Evolutionary conservation across 2,329 filamentous ascomycete genomes (phyloP).

Genomic region (Uncinocarpus reesii): DNA sequence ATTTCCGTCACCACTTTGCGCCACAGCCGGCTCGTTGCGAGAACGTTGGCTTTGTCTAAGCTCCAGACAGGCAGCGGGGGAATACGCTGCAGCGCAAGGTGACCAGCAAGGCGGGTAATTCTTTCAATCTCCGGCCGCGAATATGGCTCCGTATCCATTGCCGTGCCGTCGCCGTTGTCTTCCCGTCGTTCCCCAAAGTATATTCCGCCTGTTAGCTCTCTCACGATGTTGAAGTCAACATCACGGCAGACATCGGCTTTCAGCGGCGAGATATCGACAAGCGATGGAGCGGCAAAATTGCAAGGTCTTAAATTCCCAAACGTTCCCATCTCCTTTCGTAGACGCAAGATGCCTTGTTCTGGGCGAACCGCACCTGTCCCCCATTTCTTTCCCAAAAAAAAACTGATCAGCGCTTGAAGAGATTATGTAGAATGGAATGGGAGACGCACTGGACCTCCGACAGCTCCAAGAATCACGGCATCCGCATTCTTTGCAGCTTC

Average conservation of each 20-base stretch:
- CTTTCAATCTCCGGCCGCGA: slow-evolving; percentile 76
- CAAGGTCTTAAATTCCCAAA: slow-evolving; percentile 95
- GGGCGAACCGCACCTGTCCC: slow-evolving; percentile 78
- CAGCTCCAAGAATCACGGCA: slow-evolving; percentile 83
- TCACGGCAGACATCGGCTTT: slow-evolving; percentile 76
- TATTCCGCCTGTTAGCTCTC: slow-evolving; percentile 84
- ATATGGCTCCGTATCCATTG: slow-evolving; percentile 81
- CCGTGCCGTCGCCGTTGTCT: slow-evolving; percentile 57
- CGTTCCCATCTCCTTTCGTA: slow-evolving; percentile 86
- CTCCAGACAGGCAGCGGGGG: slow-evolving; percentile 43
- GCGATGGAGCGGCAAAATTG: slow-evolving; percentile 81
- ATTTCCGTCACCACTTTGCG: slow-evolving; percentile 74
- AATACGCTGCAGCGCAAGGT: slow-evolving; percentile 60
- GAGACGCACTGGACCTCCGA: slow-evolving; percentile 66
- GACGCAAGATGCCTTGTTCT: slow-evolving; percentile 79
- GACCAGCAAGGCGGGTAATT: slow-evolving; percentile 68
- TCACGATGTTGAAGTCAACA: slow-evolving; percentile 84
- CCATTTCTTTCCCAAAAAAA: slow-evolving; percentile 50
- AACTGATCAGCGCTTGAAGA: background rate
- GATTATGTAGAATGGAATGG: background rate
- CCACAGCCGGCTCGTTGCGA: slow-evolving; percentile 85
- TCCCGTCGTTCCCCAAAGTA: slow-evolving; percentile 90
- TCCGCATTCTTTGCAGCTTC: slow-evolving; percentile 72
- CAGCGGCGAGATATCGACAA: slow-evolving; percentile 75
- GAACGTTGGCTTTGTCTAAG: slow-evolving; percentile 91